Percentiles rank a stretch among this genome's conserved stretches.
phyloP scores from a whole-genome alignment of 202 grass and related monocot species.

The Dendrocalamus latiflorus region DNA sequence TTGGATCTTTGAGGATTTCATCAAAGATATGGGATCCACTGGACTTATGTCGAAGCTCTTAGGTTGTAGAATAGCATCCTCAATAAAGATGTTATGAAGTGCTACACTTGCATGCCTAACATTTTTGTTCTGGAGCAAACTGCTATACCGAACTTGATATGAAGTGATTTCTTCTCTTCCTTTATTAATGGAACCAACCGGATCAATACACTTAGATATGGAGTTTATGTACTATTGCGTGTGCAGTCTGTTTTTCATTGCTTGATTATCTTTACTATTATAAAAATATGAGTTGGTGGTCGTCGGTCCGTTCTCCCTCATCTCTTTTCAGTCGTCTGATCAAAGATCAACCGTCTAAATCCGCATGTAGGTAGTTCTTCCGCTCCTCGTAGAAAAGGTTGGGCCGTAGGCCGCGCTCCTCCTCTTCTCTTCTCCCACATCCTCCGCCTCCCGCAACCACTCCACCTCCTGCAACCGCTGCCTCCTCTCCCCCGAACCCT shows the following conservation, averaged over 20 bases:
- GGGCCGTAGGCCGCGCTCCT: no score
- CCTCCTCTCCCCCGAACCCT: no score
- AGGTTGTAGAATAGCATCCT: background rate
- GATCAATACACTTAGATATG: background rate
- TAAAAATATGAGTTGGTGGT: no score
- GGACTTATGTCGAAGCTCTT: background rate
- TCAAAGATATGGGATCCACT: background rate
- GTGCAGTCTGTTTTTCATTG: background rate
- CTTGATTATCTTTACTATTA: no score
- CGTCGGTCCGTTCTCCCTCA: no score
- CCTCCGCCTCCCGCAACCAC: no score
- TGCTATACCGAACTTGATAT: background rate
- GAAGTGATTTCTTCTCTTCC: background rate
- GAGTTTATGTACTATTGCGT: background rate
- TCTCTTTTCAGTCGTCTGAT: no score
- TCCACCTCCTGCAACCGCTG: no score
- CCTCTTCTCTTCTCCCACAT: no score
- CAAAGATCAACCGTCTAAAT: no score
- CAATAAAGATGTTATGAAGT: background rate
- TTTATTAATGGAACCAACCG: background rate
- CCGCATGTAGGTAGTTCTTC: no score
- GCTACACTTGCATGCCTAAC: background rate
- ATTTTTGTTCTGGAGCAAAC: background rate
- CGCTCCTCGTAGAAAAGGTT: no score
- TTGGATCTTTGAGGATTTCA: constrained; percentile 18